phyloP scores from a whole-genome alignment of 345 rosid genomes.

The Lepidium africanum region DNA sequence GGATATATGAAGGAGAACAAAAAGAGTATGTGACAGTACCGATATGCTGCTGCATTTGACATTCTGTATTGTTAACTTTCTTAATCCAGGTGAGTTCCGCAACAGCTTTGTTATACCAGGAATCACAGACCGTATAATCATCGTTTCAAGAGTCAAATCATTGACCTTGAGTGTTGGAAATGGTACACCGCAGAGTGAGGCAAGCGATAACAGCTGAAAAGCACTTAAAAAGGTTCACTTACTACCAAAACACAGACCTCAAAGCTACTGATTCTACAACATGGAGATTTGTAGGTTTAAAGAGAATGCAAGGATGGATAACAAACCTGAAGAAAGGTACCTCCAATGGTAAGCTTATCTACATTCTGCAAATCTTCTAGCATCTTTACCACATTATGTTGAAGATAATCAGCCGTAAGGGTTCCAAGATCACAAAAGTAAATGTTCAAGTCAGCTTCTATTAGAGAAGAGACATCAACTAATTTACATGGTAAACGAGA shows the following conservation, averaged over 20 bases:
- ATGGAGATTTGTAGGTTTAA: not conserved
- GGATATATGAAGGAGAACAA: not conserved
- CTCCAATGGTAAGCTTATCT: constrained; percentile 18
- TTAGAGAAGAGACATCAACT: constrained; percentile 16
- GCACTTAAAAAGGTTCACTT: not conserved
- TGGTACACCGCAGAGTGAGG: constrained; percentile 11
- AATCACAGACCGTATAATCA: constrained; percentile 24
- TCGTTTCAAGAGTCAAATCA: constrained; percentile 22
- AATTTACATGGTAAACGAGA: constrained; percentile 7
- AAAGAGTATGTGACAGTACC: not conserved
- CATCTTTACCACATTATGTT: constrained; percentile 17
- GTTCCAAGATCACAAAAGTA: constrained; percentile 17
- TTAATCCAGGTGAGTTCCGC: constrained; percentile 20
- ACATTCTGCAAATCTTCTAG: constrained; percentile 10
- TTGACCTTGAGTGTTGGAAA: constrained; percentile 18
- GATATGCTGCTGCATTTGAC: constrained; percentile 19
- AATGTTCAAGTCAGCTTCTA: constrained; percentile 16
- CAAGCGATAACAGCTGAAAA: constrained; percentile 24
- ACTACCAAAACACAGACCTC: not conserved
- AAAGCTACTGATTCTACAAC: not conserved
- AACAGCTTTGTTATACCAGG: constrained; percentile 28
- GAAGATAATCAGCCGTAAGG: constrained; percentile 5
- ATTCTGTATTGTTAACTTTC: constrained; percentile 30
- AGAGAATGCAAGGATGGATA: not conserved
- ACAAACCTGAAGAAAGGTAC: constrained; percentile 28